Evolutionary conservation across 2,329 filamentous ascomycete genomes (phyloP), one percentile per base, ranked within the genome.

Genomic region (Alternaria ethzedia): DNA sequence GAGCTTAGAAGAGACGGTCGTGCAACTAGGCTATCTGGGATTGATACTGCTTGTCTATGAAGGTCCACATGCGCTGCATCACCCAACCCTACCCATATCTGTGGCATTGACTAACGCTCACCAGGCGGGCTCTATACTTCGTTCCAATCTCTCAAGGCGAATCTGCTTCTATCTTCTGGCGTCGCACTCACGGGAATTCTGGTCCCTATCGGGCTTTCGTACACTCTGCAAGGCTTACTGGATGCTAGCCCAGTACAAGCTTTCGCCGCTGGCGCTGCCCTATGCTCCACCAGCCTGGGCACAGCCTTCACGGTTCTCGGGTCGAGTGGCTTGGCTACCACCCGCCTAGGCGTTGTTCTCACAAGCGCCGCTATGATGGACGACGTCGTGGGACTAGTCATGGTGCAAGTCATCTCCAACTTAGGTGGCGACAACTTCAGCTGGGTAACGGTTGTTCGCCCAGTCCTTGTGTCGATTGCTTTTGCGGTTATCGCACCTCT

Each of bases 341-440:
- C 85, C 9, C 80, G 87, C 2, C 75, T 90, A 0, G 92, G 81
- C 60, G 88, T 80, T 9, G 86, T 96, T 0, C 83, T 94, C 0
- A 87, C 87, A 3, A 89, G 87, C 62, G 91, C 91, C 1, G 92
- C 92, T 0, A 92, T 96, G 87, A 87, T 96, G 80, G 92, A 96
- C 74, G 92, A 96, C 79, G 89, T 95, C 0, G 86, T 92, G 2
- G 91, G 91, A 0, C 81, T 95, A 10, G 87, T 94, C 8, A 91
- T 95, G 87, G 90, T 93, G 0, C 88, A 92, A 68, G 86, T 95
- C 49, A 90, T 96, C 21, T 87, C 90, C 0, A 89, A 89, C 50
- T 81, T 95, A 0, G 85, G 90, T 78, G 57, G 75, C 49, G 69
- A 65, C 9, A 70, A 66, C 4, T 77, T 86, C 64, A 78, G 68